Conservation (phyloP, 495 filamentous ascomycete species). For the Aspergillus nidulans region DNA sequence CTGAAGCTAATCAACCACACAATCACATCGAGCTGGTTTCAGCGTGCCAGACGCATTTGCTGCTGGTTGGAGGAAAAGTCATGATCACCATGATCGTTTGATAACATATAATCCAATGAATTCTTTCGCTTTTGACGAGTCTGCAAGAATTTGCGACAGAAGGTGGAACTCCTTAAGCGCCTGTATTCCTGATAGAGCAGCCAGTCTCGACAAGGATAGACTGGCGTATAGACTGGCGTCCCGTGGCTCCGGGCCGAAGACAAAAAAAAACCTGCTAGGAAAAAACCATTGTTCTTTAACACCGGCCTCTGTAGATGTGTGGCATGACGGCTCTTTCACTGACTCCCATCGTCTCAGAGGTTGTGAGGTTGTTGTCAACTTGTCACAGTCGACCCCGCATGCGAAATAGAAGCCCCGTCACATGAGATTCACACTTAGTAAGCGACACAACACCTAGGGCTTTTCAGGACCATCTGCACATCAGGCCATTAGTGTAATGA, state of each 20-base stretch:
- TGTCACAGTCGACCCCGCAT: slow-evolving; percentile 5
- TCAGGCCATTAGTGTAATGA: background rate
- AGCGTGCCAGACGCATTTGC: slow-evolving; percentile 14
- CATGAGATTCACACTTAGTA: background rate
- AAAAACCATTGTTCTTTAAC: background rate
- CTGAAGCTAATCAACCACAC: slow-evolving; percentile 22
- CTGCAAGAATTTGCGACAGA: slow-evolving; percentile 10
- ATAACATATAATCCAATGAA: slow-evolving; percentile 24
- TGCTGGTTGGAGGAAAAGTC: slow-evolving; percentile 24
- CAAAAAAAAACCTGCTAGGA: background rate
- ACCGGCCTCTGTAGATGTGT: no score
- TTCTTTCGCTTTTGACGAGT: slow-evolving; percentile 13
- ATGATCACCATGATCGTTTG: slow-evolving; percentile 1
- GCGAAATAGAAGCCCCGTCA: background rate
- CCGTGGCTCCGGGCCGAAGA: background rate
- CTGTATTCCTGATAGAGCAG: slow-evolving; percentile 22
- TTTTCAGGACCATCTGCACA: background rate
- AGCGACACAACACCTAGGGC: background rate
- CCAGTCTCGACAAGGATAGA: slow-evolving; percentile 16
- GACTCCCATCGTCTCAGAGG: background rate
- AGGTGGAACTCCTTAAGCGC: slow-evolving; percentile 40
- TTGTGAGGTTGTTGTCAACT: background rate
- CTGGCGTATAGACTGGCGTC: slow-evolving; percentile 9
- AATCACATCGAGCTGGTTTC: slow-evolving; percentile 32
- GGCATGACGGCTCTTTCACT: background rate